Conservation (phyloP, 495 filamentous ascomycete genomes). For the Aspergillus coremiiformis region DNA sequence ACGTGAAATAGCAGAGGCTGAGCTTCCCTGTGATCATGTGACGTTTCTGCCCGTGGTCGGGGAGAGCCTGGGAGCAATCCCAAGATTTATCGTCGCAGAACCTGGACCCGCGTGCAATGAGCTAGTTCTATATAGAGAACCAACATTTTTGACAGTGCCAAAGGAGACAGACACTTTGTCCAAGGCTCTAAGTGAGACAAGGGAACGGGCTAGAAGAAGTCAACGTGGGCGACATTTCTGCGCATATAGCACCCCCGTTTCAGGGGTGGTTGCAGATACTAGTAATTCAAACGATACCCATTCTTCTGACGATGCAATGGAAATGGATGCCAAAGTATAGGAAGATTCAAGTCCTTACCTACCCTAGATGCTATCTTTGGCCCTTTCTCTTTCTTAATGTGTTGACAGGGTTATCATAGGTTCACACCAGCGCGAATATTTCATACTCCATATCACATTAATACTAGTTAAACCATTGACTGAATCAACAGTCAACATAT, state of each 20-base stretch:
- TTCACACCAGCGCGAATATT: not conserved
- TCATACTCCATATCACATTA: too few species aligned
- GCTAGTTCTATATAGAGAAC: constrained; percentile 51
- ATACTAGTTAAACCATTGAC: too few species aligned
- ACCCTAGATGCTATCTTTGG: not conserved
- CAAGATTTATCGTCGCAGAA: constrained; percentile 52
- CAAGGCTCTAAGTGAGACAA: constrained; percentile 77
- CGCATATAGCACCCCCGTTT: not conserved
- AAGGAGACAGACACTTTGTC: constrained; percentile 70
- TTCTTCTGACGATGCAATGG: constrained; percentile 4
- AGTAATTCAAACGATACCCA: not conserved
- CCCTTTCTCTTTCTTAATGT: not conserved
- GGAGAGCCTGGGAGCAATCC: constrained; percentile 67
- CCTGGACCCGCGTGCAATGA: constrained; percentile 44
- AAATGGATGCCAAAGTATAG: constrained; percentile 5
- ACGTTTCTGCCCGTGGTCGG: constrained; percentile 81
- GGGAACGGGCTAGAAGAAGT: constrained; percentile 47
- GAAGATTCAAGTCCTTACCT: not conserved
- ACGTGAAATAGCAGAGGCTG: constrained; percentile 66
- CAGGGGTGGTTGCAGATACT: not conserved
- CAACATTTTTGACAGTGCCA: constrained; percentile 65
- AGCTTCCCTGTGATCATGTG: constrained; percentile 47
- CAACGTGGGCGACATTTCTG: not conserved
- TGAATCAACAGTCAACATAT: too few species aligned
- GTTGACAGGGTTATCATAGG: not conserved